Base-by-base conservation (phyloP, 164 flowering plant genomes). In the Magnolia officinalis region DNA sequence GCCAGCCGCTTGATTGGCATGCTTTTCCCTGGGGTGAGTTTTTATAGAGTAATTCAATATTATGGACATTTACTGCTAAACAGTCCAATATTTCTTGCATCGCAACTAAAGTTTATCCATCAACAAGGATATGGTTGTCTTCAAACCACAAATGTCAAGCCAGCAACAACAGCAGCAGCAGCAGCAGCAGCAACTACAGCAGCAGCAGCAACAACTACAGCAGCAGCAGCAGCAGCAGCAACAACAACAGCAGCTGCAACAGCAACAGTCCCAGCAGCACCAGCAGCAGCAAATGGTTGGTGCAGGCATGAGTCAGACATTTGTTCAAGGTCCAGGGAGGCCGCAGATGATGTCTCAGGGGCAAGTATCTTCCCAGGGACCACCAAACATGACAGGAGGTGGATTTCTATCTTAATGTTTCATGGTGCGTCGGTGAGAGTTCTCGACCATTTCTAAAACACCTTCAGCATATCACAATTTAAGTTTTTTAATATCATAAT, bases 1-100 rank as follows among this genome's bases (percentile, higher is more conserved):
- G 95, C 97, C 50, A 89, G 94, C 83, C 96, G 97, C 75, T 84
- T 96, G 86, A 96, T 96, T 66, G 99, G 99, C 80, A 96, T 94
- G 98, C 97, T 96, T 82, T 96, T 96, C 69, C 98, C 98, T 63
- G 99, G 98, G 93, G 99, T 96, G 80, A 90, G 86, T 72, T n/a
- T n/a, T n/a, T 72, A 19, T 50, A 6, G 23, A 31, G 37, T 31
- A 31, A 31, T 31, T 55, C 24, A 50, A 29, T 52, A n/a, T 63
- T 26, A 10, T 10, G 59, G 55, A 8, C 20, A 31, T n/a, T 72
- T 50, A 72, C 14, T 31, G 37, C 16, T 55, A 9, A 55, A 55
- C 2, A 16, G 59, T 55, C 16, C 59, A 5, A 2, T 9, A 2
- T 5, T 51, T 31, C n/a, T 8, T 72, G 24, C 49, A 45, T 73